A percentile compares a stretch with the other conserved stretches of the same genome.
Conservation (phyloP, 371 early-diverging fungal species). For the Fennellomyces sp. region DNA sequence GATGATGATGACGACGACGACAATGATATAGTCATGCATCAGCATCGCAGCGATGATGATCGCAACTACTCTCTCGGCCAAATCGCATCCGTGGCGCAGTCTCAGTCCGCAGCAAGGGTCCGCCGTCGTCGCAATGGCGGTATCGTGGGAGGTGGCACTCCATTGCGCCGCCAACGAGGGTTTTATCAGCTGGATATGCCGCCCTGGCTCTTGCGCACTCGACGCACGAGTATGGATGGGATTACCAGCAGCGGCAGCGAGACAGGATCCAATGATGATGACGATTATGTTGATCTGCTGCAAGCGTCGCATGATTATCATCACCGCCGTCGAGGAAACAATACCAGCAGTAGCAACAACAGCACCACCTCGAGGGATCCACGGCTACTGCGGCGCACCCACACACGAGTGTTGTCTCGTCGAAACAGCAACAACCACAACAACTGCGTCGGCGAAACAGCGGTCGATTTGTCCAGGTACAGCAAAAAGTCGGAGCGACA, state of each 20-base stretch:
- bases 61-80: not conserved
- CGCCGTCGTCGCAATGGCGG: not conserved
- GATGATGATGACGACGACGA: not conserved
- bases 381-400: not conserved
- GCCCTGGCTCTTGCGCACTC: not conserved
- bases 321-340: not conserved
- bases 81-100: slow-evolving; percentile 1
- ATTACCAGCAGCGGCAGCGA: not conserved
- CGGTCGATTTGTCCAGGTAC: slow-evolving; percentile 9
- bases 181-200: not conserved
- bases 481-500: not conserved
- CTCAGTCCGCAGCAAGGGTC: slow-evolving; percentile 2
- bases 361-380: slow-evolving; percentile 1
- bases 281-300: not conserved
- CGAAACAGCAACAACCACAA: not conserved
- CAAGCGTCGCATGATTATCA: not conserved
- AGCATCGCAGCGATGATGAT: too few relatives aligned
- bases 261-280: not conserved
- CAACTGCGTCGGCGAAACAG: slow-evolving; percentile 4
- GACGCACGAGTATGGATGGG: not conserved
- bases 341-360: slow-evolving; percentile 1
- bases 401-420: not conserved
- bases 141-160: not conserved
- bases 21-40: too few relatives aligned
- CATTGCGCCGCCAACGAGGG: not conserved